Conservation (phyloP, 1,284 basidiomycete species). For the Sanghuangporus sanghuang region DNA sequence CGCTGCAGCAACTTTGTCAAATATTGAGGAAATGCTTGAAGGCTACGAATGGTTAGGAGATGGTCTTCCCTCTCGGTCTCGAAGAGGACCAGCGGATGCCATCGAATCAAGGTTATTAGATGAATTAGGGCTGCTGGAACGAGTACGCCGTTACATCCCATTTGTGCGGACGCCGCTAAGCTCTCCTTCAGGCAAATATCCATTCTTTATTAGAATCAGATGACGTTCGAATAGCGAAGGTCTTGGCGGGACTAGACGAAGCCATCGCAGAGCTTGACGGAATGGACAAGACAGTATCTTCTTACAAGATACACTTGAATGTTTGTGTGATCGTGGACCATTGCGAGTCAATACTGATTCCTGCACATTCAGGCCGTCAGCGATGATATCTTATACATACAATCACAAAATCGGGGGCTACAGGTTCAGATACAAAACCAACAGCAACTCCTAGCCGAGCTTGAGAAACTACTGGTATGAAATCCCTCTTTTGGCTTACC, state of each 20-base stretch:
- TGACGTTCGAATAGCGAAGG: constrained; percentile 79
- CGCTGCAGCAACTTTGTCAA: constrained; percentile 77
- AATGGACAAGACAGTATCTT: constrained; percentile 81
- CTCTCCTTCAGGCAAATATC: constrained; percentile 75
- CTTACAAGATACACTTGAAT: constrained; percentile 93
- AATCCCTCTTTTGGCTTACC: not conserved
- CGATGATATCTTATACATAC: constrained; percentile 95
- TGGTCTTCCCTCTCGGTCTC: constrained; percentile 34
- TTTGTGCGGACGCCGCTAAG: constrained; percentile 7
- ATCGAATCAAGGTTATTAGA: constrained; percentile 84
- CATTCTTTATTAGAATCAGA: constrained; percentile 95
- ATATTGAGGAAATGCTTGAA: constrained; percentile 97
- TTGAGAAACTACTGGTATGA: constrained; percentile 79
- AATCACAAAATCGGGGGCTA: constrained; percentile 92
- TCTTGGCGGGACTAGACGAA: constrained; percentile 85
- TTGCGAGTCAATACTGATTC: not conserved
- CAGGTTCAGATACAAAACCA: constrained; percentile 99
- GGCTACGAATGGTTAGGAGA: constrained; percentile 94
- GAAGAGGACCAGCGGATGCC: constrained; percentile 77
- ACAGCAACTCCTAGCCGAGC: constrained; percentile 71
- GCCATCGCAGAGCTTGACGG: constrained; percentile 81
- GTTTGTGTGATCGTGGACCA: constrained; percentile 34
- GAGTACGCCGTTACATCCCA: constrained; percentile 43
- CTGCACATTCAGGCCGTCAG: constrained; percentile 64
- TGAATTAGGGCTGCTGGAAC: constrained; percentile 87